Percentiles rank a stretch among this genome's conserved stretches.
These are phyloP conservation scores for Jaminaea rosea DNA, from an alignment of 1,284 basidiomycete species.

Conservation along the genomic window DNA sequence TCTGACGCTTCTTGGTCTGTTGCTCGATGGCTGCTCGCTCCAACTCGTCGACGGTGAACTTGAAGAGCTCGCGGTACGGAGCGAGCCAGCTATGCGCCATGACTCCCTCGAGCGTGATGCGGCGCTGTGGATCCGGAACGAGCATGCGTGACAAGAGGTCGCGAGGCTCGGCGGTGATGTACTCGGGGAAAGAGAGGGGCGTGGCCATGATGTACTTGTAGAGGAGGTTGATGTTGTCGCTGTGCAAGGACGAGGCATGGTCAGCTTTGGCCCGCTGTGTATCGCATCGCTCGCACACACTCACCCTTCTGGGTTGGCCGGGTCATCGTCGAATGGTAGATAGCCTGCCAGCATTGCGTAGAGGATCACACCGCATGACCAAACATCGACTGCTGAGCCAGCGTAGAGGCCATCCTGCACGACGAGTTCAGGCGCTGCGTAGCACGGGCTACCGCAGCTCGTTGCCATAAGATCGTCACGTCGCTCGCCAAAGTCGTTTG, in stretches of 20 bases:
- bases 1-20: constrained; percentile 44
- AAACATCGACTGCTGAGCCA: constrained; percentile 97
- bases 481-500: constrained; percentile 75
- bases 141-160: constrained; percentile 42
- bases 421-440: constrained; percentile 97
- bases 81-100: constrained; percentile 46
- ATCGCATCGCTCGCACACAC: too few relatives aligned
- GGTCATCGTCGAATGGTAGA: constrained; percentile 99
- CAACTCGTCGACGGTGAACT: constrained; percentile 43
- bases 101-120: constrained; percentile 38
- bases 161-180: constrained; percentile 42
- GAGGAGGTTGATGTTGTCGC: constrained; percentile 97
- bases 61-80: constrained; percentile 45
- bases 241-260: too few relatives aligned
- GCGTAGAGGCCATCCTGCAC: constrained; percentile 95
- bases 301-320: constrained; percentile 96
- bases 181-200: constrained; percentile 45
- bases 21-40: constrained; percentile 45
- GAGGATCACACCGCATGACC: constrained; percentile 97
- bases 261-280: too few relatives aligned
- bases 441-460: constrained; percentile 92
- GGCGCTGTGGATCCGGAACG: constrained; percentile 39
- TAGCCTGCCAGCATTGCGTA: constrained; percentile 99
- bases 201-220: constrained; percentile 89
- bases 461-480: constrained; percentile 96